Base-by-base conservation (phyloP, 2,329 filamentous ascomycete genomes). In the Aspergillus tubingensis region DNA sequence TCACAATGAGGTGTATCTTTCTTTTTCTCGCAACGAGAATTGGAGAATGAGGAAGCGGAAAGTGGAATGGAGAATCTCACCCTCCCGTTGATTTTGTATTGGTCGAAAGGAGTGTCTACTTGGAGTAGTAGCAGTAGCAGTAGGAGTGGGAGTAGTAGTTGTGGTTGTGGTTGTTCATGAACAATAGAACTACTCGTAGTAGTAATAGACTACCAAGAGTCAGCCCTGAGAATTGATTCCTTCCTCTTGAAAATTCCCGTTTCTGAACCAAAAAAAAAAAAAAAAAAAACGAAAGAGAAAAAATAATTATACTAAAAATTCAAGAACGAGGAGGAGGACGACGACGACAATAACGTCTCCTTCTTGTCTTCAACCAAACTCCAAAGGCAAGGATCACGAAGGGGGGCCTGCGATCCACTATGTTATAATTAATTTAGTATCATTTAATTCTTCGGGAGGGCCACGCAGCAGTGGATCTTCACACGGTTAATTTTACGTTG, bases 391-490 rank as follows among this genome's bases (percentile, higher is more conserved):
- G 65, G 66, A 68, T 67, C 63, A 60, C 60, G 52, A 68, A 64
- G 64, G 62, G 62, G 53, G 58, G 52, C 27, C 30, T 53, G 53
- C 48, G 59, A 54, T 60, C 62, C 62, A 66, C 62, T 62, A 57
- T 61, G 57, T 43, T 61, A 59, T 48, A 57, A 59, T 48, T 61
- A 52, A 56, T 55, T 48, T 54, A 55, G 48, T 52, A 44, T 57
- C 47, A 53, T 53, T 55, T 54, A 59, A 59, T 69, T 67, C 64
- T 63, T 65, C 63, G 57, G 52, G 50, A 57, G 62, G 67, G 62
- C 69, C 67, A 64, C 65, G 65, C 63, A 64, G 62, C 54, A 62
- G 68, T 72, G 68, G 68, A 70, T 59, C 62, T 57, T 47, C 25
- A 53, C 53, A 50, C 52, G 54, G 58, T 60, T 54, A 44, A 54